Percentiles rank a stretch among this genome's conserved stretches.
Conservation (phyloP, 2,329 filamentous ascomycete genomes). For the Penicillium sp. region DNA sequence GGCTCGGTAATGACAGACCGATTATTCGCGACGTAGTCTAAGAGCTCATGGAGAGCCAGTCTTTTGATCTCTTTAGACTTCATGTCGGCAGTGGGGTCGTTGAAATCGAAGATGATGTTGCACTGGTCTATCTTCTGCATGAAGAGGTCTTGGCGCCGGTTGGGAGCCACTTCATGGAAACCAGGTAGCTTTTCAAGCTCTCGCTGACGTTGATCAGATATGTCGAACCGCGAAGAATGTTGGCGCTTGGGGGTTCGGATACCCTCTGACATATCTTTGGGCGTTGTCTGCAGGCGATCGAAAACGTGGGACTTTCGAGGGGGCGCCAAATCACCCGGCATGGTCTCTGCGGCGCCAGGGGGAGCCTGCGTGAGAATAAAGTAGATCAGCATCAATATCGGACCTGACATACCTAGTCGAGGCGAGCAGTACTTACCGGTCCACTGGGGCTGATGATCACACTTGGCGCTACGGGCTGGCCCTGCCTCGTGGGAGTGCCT, state of each 20-base stretch:
- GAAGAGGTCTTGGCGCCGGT: conserved; percentile 90
- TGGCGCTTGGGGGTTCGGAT: conserved; percentile 93
- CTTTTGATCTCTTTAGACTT: conserved; percentile 99
- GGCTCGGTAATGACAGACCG: conserved; percentile 96
- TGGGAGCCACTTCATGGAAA: conserved; percentile 95
- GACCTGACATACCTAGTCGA: neutral
- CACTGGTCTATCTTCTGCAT: conserved; percentile 99
- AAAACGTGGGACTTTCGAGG: conserved; percentile 91
- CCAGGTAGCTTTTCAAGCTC: conserved; percentile 96
- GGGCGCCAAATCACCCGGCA: conserved; percentile 93
- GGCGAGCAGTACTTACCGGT: conserved; percentile 57
- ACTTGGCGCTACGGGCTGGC: conserved; percentile 65
- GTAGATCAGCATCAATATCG: conserved; percentile 4
- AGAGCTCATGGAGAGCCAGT: conserved; percentile 85
- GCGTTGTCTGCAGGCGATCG: conserved; percentile 83
- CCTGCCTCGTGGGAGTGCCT: conserved; percentile 59
- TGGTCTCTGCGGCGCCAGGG: conserved; percentile 89
- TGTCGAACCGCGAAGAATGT: conserved; percentile 95
- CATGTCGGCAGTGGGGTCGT: conserved; percentile 96
- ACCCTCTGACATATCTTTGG: conserved; percentile 93
- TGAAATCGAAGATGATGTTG: conserved; percentile 99
- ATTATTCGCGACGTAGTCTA: conserved; percentile 98
- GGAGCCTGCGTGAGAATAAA: conserved; percentile 61
- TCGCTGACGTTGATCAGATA: conserved; percentile 80
- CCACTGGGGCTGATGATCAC: conserved; percentile 93